Base-by-base conservation (phyloP, 2,329 filamentous ascomycete species). In the Sporothrix pseudoabietina region DNA sequence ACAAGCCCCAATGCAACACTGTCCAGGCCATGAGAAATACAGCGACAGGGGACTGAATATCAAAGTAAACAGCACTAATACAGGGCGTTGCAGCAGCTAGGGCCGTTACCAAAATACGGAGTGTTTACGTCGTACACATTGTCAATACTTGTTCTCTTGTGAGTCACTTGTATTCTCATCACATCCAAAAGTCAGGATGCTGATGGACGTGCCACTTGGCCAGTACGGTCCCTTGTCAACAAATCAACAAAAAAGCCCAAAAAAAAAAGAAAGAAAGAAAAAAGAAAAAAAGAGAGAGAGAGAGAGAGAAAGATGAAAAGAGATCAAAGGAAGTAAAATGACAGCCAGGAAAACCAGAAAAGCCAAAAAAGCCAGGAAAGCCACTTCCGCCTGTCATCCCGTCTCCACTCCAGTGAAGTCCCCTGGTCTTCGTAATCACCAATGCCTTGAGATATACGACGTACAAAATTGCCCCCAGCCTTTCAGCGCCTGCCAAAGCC, bases 1-100 rank as follows among this genome's bases (percentile, higher is more conserved):
- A 57, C 55, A 57, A 57, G 55, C 55, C 22, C 26, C 55, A 57
- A 57, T 57, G 55, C 26, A 32, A 57, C 55, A 16, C 55, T 57
- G 55, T 57, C 32, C 10, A 57, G 12, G 55, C 26, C 14, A 32
- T 57, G 55, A 57, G 55, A 26, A 57, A 57, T 57, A 57, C 55
- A 32, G 26, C 55, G 55, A 57, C 55, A 57, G 26, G 55, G 55
- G 55, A 44, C 41, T 44, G 41, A 9, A 57, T 57, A 57, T 16
- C 55, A 19, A 7, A 57, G 55, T 26, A 22, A 57, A 57, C 26
- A 32, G 55, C 55, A 57, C 55, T 16, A 57, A 57, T 16, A 57
- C 26, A 57, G 26, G 26, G 55, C 12, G 55, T 6, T 57, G 55
- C 49, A 54, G 49, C 2, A 54, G 9, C 19, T 22, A n/a, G 22